Evolutionary conservation across 176 grass and related monocot species (phyloP), one percentile per base, ranked within the genome.

Genomic region (Urochloa ruziziensis): DNA sequence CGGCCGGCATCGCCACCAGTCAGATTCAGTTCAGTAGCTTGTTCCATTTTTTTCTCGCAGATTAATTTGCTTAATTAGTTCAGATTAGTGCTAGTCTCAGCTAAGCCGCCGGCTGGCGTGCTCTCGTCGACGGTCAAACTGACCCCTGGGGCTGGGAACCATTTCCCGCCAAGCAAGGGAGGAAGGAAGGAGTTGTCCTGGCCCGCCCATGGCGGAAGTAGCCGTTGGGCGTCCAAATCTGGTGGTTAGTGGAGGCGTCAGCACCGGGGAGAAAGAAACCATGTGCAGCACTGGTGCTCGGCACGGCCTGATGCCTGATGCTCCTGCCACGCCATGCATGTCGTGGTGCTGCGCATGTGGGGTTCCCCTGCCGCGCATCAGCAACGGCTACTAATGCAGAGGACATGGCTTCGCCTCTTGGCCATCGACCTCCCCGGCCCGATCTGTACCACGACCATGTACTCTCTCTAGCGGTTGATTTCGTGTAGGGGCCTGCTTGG

Each of bases 381-480:
- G 65, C 90, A 92, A 89, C 91, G 91, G 91, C 87, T 81, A 88
- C 90, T 83, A 11, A 52, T 34, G 64, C 80, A 79, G 21, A 78
- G 21, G 53, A 85, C 47, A 56, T 47, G 51, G 77, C 9, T 28
- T 39, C 35, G 37, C 57, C 82, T 80, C 77, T 37, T 42, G 76
- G 75, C 87, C 87, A 79, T 77, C 9, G 66, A 70, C 79, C 81
- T 58, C 36, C 67, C 60, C 87, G 46, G 75, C 60, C 87, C 57
- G 75, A 62, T 67, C 48, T 81, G 79, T 78, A 78, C 73, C 65
- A 14, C 24, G 42, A 71, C 74, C 48, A 19, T 79, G 81, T 76
- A 82, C 70, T 65, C 65, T 59, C 30, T 51, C 48, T 74, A 79
- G 80, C 67, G 63, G 82, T 86, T 78, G 83, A 82, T 90, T 78